Base-by-base conservation (phyloP, 495 filamentous ascomycete genomes). In the Aspergillus asperescens region DNA sequence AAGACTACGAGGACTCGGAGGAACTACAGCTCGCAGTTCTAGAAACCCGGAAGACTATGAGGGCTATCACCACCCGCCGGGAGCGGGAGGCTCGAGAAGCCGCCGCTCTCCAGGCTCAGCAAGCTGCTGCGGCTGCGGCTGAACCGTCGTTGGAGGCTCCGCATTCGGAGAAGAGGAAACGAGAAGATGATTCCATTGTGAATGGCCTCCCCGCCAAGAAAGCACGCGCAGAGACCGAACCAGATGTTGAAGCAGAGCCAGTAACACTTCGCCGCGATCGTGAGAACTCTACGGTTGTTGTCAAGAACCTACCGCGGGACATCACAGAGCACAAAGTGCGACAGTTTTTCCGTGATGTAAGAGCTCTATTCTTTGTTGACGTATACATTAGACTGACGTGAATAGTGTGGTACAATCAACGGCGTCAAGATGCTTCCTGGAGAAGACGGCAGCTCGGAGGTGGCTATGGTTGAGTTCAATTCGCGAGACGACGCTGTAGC, bases 341-440 rank as follows among this genome's bases (percentile, higher is more conserved):
- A 32, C 84, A 93, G 67, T 98, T 92, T 63, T 97, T 98, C 69
- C 80, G 85, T 62, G 88, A 91, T 64, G 79, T 82, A 62, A 73
- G 76, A 70, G 22, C 20, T 38, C 25, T 1, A 28, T 12, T 18
- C 35, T 48, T 20, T 24, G 9, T 40, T 20, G 7, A 10, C 8
- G 15, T 23, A 24, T 15, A 19, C 25, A n/a, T 25, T 43, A 42
- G 55, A 22, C 69, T 66, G 47, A 69, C 51, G 55, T 50, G 5
- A 9, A 47, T 52, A 83, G 62, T 89, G 88, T 57, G 91, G 91
- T 10, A 81, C 82, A 16, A 85, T 95, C 61, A 91, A 90, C 58
- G 81, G 80, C 48, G 66, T 95, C 23, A 84, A 82, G 38, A 65
- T 90, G 40, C 63, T 83, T 22, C 67, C 71, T 18, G 79, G 83